Evolutionary conservation across 192 early-diverging fungal genomes (phyloP), one percentile per base, ranked within the genome.

Genomic region (Mortierella claussenii): DNA sequence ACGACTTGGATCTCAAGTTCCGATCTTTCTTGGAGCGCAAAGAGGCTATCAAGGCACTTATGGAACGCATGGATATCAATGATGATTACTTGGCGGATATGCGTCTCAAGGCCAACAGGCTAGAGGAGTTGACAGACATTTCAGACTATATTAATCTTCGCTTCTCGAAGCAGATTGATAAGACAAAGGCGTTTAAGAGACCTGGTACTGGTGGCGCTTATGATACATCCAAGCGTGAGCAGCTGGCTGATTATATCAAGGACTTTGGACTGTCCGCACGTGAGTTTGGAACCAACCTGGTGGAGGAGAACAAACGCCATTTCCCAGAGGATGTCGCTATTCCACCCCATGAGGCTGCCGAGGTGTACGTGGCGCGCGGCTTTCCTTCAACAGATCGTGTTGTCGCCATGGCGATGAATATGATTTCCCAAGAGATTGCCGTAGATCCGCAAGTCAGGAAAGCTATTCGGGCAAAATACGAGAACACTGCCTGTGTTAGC

Each of bases 1-100:
- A 90, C 65, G 97, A 98, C 65, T 78, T 92, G 54, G 94, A 97
- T 54, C 74, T 84, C 59, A 89, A 90, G 64, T 96, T 88, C 68
- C 88, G 87, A 20, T 85, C 86, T 2, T 84, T 97, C 59, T 67
- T 91, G 54, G 79, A 89, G 50, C 87, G 89, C 26, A 87, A 85
- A 26, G 59, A 81, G 37, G 66, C 81, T 33, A 58, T 91, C 60
- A 75, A 70, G 47, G 84, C 82, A n/a, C 80, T 83, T 60, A 78
- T 88, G 30, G 62, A 73, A 3, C 84, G 81, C 53, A 84, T 79
- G 53, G 52, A 51, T 18, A 81, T 85, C 37, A 37, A 82, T 62
- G 70, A 87, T 57, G 63, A 82, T 11, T 79, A 84, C 53, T 48
- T 91, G 43, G 65, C 65, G 45, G 86, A 84, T 26, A 65, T 81